Evolutionary conservation across 371 early-diverging fungal species (phyloP), one percentile per base, ranked within the genome.

Genomic region (Mortierella sp.): DNA sequence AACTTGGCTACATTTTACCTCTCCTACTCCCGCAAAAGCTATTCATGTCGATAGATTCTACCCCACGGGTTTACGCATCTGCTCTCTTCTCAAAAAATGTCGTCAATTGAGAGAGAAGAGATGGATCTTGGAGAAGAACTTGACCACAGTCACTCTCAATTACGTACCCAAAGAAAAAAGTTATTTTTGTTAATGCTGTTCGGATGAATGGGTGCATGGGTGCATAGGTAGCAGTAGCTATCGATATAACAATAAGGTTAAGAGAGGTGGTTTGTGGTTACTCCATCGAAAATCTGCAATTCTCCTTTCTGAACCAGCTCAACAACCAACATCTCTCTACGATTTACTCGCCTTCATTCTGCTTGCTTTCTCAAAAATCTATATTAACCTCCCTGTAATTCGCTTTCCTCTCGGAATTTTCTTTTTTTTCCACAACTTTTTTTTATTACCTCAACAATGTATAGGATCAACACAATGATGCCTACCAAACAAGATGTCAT

Each of bases 401-500:
- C 34, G 3, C 21, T 68, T 42, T 10, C 44, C 24, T 9, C 68
- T 42, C 42, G 24, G 68, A 42, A 3, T 21, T 52, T 55, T 26
- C 52, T 31, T 24, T 68, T 34, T 24, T 68, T 10, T 44, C 10
- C 38, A 50, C 26, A 4, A 26, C 10, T 19, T 11, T 57, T 47
- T 55, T 45, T 14, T 28, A 24, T 31, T 60, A 9, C n/a, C 14
- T 21, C 24, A 24, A 55, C 21, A 55, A 55, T 55, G 55, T 55
- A 38, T 76, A 80, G 80, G 70, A 60, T 54, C n/a, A 72, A 14
- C 68, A 45, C 71, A 60, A 58, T 55, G 70, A 0, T 38, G 68
- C 34, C 68, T 24, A 73, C 65, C 75, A 80, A 74, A 60, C 48
- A 78, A 11, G 84, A 74, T 38, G 71, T 44, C 16, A 28, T 58